Percentiles rank a stretch among this genome's conserved stretches.
phyloP scores from a whole-genome alignment of 768 basidiomycete genomes.

The Inosperma sp. region DNA sequence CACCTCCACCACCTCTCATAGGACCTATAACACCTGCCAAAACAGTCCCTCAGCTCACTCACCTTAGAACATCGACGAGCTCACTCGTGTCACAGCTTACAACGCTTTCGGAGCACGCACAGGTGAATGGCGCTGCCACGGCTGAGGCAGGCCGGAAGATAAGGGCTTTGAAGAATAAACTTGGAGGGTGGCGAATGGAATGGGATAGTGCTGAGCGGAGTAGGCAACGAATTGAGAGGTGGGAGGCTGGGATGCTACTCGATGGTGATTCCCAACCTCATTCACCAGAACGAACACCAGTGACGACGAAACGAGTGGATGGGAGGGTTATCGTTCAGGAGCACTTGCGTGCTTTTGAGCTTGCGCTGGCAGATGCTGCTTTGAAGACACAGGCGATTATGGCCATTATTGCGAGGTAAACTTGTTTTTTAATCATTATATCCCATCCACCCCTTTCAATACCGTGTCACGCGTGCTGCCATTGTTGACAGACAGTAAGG shows the following conservation, averaged over 20 bases:
- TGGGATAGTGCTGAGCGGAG: constrained; percentile 86
- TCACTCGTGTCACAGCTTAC: constrained; percentile 72
- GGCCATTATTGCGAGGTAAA: constrained; percentile 47
- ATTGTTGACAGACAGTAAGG: too few species aligned
- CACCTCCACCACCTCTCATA: constrained; percentile 44
- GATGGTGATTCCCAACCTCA: constrained; percentile 33
- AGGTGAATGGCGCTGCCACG: constrained; percentile 81
- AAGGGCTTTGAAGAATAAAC: constrained; percentile 77
- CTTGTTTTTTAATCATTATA: constrained; percentile 9
- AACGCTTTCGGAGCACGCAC: constrained; percentile 80
- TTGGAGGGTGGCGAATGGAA: constrained; percentile 75
- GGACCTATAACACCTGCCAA: constrained; percentile 54
- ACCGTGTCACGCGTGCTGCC: not conserved
- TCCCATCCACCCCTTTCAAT: not conserved
- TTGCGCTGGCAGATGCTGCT: constrained; percentile 66
- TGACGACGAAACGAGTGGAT: constrained; percentile 48
- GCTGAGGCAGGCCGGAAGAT: constrained; percentile 85
- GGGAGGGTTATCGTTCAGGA: constrained; percentile 73
- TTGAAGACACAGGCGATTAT: constrained; percentile 78
- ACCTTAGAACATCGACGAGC: constrained; percentile 68
- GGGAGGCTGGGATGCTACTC: constrained; percentile 66
- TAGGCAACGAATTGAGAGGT: constrained; percentile 66
- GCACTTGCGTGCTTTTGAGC: constrained; percentile 71
- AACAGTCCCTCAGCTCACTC: constrained; percentile 60
- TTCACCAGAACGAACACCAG: constrained; percentile 30